A percentile compares a stretch with the other conserved stretches of the same genome.
phyloP scores from a whole-genome alignment of 805 yeast species.

The Saturnispora bothae region DNA sequence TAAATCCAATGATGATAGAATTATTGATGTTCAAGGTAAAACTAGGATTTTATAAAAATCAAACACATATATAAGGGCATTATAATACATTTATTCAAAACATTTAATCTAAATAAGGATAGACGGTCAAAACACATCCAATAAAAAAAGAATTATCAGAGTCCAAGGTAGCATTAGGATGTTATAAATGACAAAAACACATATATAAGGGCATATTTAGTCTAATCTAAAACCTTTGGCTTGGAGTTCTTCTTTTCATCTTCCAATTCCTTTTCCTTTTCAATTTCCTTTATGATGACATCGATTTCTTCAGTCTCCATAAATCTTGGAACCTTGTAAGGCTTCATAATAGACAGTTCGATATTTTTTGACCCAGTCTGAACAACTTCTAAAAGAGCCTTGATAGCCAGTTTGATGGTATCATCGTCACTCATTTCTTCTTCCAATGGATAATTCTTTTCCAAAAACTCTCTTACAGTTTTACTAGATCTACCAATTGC shows the following conservation, averaged over 20 bases:
- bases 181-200: no score
- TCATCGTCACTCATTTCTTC: constrained; percentile 43
- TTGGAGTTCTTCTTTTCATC: constrained; percentile 59
- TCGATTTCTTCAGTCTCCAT: constrained; percentile 65
- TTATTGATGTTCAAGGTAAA: constrained; percentile 24
- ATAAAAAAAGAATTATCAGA: no score
- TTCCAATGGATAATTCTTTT: constrained; percentile 54
- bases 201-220: constrained; percentile 1
- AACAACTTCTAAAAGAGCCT: constrained; percentile 86
- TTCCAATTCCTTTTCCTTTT: constrained; percentile 77
- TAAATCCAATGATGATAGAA: constrained; percentile 10
- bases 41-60: constrained; percentile 16
- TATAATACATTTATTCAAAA: no score
- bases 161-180: no score
- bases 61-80: no score
- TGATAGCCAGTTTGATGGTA: constrained; percentile 72
- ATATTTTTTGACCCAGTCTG: constrained; percentile 97
- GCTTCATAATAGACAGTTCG: constrained; percentile 79
- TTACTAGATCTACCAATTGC: constrained; percentile 93
- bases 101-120: neutral
- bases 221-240: constrained; percentile 9
- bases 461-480: constrained; percentile 91
- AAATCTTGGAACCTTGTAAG: constrained; percentile 47
- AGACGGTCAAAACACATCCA: no score
- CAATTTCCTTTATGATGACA: constrained; percentile 68